Base-by-base conservation (phyloP, 192 early-diverging fungal species). In the Gigaspora rosea region DNA sequence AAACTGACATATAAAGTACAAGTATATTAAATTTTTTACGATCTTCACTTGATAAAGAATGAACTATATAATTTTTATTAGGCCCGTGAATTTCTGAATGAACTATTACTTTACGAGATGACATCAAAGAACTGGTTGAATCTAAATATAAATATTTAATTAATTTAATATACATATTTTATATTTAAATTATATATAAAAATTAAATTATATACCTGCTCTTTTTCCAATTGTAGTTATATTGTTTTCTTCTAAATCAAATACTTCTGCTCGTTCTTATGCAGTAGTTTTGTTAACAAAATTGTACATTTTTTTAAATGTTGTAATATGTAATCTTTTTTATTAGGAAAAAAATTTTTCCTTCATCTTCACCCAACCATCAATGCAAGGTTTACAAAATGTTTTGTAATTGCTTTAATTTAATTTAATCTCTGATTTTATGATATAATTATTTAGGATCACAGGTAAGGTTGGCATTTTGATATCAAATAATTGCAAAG, bases 21-120 rank as follows among this genome's bases (percentile, higher is more conserved):
- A 61, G 58, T 1, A 22, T 33, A 22, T 61, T 50, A 61, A 61
- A 61, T 61, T 61, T 61, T 61, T 61, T 9, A 3, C 10, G 16
- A 61, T 61, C 58, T 8, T 18, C 22, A 22, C 10, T 61, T 66
- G 33, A 46, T 47, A 66, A 20, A 8, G 64, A 20, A 15, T n/a
- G 27, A 47, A 66, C 46, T 8, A 66, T 66, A 66, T 41, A 66
- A 66, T 66, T 66, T 41, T 66, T n/a, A 15, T 18, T 41, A 20
- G n/a, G 13, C 8, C 64, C 2, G 22, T 66, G 41, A 36, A 0
- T 20, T 41, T 4, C 4, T 35, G 63, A 65, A 4, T 18, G 16
- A n/a, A 65, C 16, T 12, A 65, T 65, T 36, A 65, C 20, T 65
- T 65, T 65, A 22, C n/a, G 5, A 12, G 16, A 35, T 35, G 63